Percentiles rank a stretch among this genome's conserved stretches.
These are phyloP conservation scores for Nymphaea colorata DNA, from an alignment of 164 flowering plant genomes.

Conservation along the genomic window DNA sequence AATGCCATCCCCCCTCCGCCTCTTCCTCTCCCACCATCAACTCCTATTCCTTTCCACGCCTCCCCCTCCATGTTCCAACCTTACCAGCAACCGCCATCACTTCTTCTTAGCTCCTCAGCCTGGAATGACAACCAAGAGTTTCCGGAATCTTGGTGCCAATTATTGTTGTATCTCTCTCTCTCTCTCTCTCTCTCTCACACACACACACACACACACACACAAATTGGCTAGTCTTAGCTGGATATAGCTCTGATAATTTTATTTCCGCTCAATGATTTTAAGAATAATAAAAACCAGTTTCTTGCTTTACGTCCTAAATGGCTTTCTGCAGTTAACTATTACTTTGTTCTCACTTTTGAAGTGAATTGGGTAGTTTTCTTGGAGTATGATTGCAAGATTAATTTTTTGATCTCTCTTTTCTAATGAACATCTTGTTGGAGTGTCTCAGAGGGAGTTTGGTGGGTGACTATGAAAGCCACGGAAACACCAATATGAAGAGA, in stretches of 20 bases:
- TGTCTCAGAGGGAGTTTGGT: slow-evolving; percentile 48
- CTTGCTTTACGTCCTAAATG: not conserved
- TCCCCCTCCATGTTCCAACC: slow-evolving; percentile 20
- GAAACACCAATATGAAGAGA: slow-evolving; percentile 26
- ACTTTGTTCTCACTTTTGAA: not conserved
- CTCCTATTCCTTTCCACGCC: slow-evolving; percentile 16
- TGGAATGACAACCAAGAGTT: slow-evolving; percentile 23
- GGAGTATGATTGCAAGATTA: too few relatives aligned
- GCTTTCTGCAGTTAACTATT: not conserved
- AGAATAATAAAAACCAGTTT: not conserved
- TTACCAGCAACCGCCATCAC: slow-evolving; percentile 12
- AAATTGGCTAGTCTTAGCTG: not conserved
- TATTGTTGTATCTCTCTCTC: slow-evolving; percentile 29
- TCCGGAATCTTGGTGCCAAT: slow-evolving; percentile 88
- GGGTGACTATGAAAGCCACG: slow-evolving; percentile 36
- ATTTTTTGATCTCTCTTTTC: too few relatives aligned
- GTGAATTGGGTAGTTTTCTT: too few relatives aligned
- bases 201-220: not conserved
- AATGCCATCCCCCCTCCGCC: slow-evolving; percentile 11
- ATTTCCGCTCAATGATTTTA: not conserved
- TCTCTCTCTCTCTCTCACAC: slow-evolving; percentile 13
- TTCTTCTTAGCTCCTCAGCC: slow-evolving; percentile 23
- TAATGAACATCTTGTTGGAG: not conserved
- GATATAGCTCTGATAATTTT: not conserved
- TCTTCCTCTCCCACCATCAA: slow-evolving; percentile 19